Base-by-base conservation (phyloP, 257 asterid genomes). In the Nyctanthes arbortristis region DNA sequence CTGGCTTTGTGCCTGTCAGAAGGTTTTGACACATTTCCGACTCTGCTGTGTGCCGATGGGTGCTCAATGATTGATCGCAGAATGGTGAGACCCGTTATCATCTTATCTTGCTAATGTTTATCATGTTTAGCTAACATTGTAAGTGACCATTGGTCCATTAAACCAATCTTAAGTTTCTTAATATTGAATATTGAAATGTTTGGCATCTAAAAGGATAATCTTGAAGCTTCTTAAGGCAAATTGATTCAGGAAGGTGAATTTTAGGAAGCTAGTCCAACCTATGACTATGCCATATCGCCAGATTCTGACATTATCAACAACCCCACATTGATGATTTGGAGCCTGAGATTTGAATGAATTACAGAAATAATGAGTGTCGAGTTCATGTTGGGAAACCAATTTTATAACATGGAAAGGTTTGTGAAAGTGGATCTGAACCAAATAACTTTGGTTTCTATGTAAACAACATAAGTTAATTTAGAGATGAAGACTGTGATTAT, bases 31-130 rank as follows among this genome's bases (percentile, higher is more conserved):
- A 87, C 92, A 1, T 89, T 89, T 65, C 96, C 96, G 0, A 87
- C 96, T 0, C 75, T 89, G 71, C 87, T 89, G 20, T 89, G 95
- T 69, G 95, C 95, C 47, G 95, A 89, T 80, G 95, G 92, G 55
- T 87, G 96, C 78, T 84, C 89, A 5, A 89, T 87, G 96, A 84
- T 89, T 35, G 96, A 89, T 81, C 80, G 95, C 33, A 85, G 95
- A 69, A 87, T 89, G 96, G 96, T 84, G 80, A 77, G 82, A 36
- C 76, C 20, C 49, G 49, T 74, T 63, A 18, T 63, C 67, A 29
- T 29, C 74, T 61, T 75, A 63, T 32, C 36, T 72, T 76, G 29
- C 56, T 63, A 7, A 20, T 10, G 2, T 45, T 45, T n/a, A 45
- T 45, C 55, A 4, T 5, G 55, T 45, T 49, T 49, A 52, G 59